A percentile compares a stretch with the other conserved stretches of the same genome.
phyloP scores from a whole-genome alignment of 1,284 basidiomycete species.

The Ceratobasidium sp. region DNA sequence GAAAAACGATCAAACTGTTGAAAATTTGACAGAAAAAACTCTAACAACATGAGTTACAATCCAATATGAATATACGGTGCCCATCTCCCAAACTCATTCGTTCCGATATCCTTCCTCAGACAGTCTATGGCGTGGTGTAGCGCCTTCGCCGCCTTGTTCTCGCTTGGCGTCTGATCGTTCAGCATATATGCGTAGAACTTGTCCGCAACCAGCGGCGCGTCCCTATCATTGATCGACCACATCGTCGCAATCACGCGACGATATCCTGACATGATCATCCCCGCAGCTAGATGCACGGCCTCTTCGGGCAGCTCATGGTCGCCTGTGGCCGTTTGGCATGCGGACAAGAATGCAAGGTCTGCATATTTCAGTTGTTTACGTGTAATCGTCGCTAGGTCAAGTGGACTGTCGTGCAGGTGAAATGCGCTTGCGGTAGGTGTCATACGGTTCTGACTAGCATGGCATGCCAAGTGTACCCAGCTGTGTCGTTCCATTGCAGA shows the following conservation, averaged over 20 bases:
- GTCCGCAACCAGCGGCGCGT: not conserved
- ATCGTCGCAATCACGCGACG: not conserved
- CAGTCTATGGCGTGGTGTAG: not conserved
- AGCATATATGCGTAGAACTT: constrained; percentile 1
- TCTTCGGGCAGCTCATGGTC: constrained; percentile 8
- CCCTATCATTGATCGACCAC: constrained; percentile 4
- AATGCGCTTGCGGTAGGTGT: not conserved
- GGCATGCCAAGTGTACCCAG: constrained; percentile 12
- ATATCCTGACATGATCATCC: constrained; percentile 28
- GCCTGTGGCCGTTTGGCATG: constrained; percentile 22
- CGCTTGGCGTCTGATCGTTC: not conserved
- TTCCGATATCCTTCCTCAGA: not conserved
- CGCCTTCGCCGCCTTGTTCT: constrained; percentile 8
- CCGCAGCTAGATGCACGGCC: constrained; percentile 21
- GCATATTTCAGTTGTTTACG: not conserved
- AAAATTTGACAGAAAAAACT: too few species aligned
- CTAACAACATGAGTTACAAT: too few species aligned
- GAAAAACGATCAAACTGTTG: too few species aligned
- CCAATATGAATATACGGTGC: constrained; percentile 11
- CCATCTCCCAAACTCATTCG: not conserved
- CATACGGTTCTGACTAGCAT: not conserved
- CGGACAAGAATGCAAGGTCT: constrained; percentile 26
- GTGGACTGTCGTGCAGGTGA: not conserved
- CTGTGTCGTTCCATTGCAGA: not conserved
- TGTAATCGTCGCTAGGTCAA: not conserved